Conservation (phyloP, 2,329 filamentous ascomycete genomes). For the Juglanconis sp. region DNA sequence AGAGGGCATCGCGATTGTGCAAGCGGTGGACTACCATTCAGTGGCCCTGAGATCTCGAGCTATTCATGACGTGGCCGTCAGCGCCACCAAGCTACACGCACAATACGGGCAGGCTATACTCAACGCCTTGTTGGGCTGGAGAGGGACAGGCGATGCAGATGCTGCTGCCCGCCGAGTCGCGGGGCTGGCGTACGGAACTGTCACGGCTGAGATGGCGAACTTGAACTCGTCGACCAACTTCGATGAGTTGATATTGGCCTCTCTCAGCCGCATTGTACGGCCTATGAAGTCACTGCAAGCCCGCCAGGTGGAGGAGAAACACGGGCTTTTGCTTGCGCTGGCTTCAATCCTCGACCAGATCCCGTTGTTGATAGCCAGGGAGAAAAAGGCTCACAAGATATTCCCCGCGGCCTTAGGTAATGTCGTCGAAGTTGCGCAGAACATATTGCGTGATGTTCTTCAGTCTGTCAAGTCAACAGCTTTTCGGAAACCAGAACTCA, state of each 20-base stretch:
- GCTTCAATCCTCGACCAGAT: constrained; percentile 54
- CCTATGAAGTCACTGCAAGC: constrained; percentile 45
- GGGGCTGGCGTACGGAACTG: constrained; percentile 63
- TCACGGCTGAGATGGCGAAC: constrained; percentile 43
- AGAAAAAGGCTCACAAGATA: background rate
- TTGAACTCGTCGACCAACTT: background rate
- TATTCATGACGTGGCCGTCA: constrained; percentile 70
- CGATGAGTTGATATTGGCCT: constrained; percentile 24
- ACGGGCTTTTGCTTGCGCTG: constrained; percentile 63
- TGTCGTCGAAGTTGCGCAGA: constrained; percentile 10
- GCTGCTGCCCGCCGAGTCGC: constrained; percentile 69
- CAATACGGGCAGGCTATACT: constrained; percentile 71
- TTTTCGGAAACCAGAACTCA: constrained; percentile 60
- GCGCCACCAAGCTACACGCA: constrained; percentile 62
- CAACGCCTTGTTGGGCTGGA: constrained; percentile 74
- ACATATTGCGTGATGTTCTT: constrained; percentile 33
- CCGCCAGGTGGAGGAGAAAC: constrained; percentile 66
- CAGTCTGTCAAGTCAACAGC: constrained; percentile 37
- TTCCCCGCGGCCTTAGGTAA: background rate
- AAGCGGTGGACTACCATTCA: constrained; percentile 87
- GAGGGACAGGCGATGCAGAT: constrained; percentile 81
- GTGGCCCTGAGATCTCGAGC: constrained; percentile 85
- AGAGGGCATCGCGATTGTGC: constrained; percentile 81
- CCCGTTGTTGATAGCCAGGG: constrained; percentile 28
- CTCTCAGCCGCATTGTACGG: constrained; percentile 40